Evolutionary conservation across 2,329 filamentous ascomycete species (phyloP).

Genomic region (Aspergillus fumigatus): DNA sequence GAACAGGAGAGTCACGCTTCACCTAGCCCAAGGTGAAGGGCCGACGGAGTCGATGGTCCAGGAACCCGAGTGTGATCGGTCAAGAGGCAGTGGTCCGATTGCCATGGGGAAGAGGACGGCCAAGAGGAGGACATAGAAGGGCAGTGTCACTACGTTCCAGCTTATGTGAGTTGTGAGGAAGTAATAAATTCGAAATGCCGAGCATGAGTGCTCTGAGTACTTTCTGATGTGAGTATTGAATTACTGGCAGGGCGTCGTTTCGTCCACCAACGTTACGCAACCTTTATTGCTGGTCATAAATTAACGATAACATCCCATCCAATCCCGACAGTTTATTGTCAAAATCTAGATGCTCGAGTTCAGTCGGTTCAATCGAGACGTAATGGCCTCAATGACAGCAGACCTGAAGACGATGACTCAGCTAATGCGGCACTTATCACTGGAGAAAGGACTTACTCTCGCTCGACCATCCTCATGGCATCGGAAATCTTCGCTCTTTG

Average conservation of each 20-base stretch:
- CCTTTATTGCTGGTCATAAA: neutral
- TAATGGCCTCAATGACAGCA: slow-evolving; percentile 42
- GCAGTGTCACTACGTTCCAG: neutral
- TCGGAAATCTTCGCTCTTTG: slow-evolving; percentile 45
- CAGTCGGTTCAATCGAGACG: slow-evolving; percentile 37
- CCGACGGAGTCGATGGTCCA: neutral
- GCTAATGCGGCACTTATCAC: neutral
- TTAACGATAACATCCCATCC: neutral
- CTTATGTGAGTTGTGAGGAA: neutral
- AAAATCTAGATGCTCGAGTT: slow-evolving; percentile 29
- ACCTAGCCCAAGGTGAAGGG: neutral
- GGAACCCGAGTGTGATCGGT: neutral
- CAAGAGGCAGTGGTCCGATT: neutral
- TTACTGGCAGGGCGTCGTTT: neutral
- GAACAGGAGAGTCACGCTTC: neutral
- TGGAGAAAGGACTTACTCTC: slow-evolving; percentile 36
- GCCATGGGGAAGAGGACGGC: neutral
- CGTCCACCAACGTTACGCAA: neutral
- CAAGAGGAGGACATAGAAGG: neutral
- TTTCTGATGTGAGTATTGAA: neutral
- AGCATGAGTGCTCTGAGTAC: neutral
- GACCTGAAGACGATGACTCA: slow-evolving; percentile 26
- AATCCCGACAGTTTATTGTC: neutral
- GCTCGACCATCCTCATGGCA: slow-evolving; percentile 48
- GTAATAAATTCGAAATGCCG: neutral